Evolutionary conservation across 768 basidiomycete genomes (phyloP), one percentile per base, ranked within the genome.

Genomic region (Phylloporus rhodoxanthus): DNA sequence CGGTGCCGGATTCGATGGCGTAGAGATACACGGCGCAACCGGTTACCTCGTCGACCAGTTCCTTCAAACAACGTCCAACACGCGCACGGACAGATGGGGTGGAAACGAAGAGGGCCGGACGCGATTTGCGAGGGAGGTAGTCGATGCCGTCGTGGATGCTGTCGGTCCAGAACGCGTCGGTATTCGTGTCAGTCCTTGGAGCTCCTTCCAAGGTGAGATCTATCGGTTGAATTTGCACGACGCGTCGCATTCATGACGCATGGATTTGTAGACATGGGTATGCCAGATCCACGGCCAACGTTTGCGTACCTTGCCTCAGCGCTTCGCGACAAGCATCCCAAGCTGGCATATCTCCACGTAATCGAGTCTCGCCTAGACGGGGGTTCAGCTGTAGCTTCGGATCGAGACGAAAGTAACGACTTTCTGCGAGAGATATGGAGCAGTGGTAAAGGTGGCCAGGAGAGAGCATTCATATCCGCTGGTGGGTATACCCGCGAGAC

Each of bases 21-120:
- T 78, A 48, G 75, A 74, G 65, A 52, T 76, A 41, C 74, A 71
- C 51, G 56, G 59, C 48, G 71, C 70, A 48, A 72, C 75, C 51
- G 71, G 73, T 0, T 78, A 76, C 51, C 60, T 82, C 10, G 47
- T 74, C 14, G 80, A 86, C 57, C 81, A 86, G 60, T 85, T 87
- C 70, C 51, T 81, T 9, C 80, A 84, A 56, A 70, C 75, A 23
- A 59, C 70, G n/a, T 70, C 69, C 30, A 86, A 87, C 63, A 57
- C 72, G 5, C 73, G 84, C 14, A 78, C 75, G 7, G 85, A 87
- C 60, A 67, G 74, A 39, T 90, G 84, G 62, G 87, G 87, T 0
- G 87, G 87, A 2, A 76, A 74, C 39, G 66, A 86, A 25, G 78
- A 83, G 61, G 78, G 76, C 48, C 71, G 87, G 5, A 68, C 72